Evolutionary conservation across 345 rosid genomes (phyloP), one percentile per base, ranked within the genome.

Genomic region (Jatropha curcas): DNA sequence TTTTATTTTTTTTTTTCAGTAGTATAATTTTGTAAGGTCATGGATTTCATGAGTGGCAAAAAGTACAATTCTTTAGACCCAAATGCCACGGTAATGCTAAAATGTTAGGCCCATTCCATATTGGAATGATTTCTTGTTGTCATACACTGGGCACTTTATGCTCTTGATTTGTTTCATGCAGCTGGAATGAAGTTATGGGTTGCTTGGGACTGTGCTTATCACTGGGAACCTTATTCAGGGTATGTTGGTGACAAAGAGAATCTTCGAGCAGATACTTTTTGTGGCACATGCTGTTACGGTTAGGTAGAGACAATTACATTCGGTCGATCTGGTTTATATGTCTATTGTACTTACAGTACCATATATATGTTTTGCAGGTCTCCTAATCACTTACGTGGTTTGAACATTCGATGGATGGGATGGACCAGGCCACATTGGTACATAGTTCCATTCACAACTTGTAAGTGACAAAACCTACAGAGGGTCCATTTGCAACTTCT

Each of bases 271-370:
- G 99, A 76, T 95, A 95, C 80, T 95, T 95, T 72, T 55, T 88
- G 53, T 84, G 99, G 93, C 86, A 96, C 61, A 90, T 92, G 98
- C 88, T 76, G 97, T 58, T 95, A 95, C 81, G 98, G 99, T 77
- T 91, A 84, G 99, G 97, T 91, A 86, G 85, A 39, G 66, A 68
- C n/a, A n/a, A n/a, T n/a, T n/a, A n/a, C n/a, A n/a, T n/a, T n/a
- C n/a, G n/a, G n/a, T n/a, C n/a, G n/a, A n/a, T n/a, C n/a, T n/a
- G n/a, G n/a, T n/a, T n/a, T n/a, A n/a, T n/a, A n/a, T n/a, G n/a
- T n/a, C n/a, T n/a, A n/a, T n/a, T n/a, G n/a, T n/a, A n/a, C n/a
- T n/a, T n/a, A n/a, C n/a, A n/a, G n/a, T n/a, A n/a, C n/a, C n/a
- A n/a, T n/a, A n/a, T n/a, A n/a, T n/a, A n/a, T n/a, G n/a, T n/a